Base-by-base conservation (phyloP, 2,329 filamentous ascomycete genomes). In the Trichoderma koningiopsis region DNA sequence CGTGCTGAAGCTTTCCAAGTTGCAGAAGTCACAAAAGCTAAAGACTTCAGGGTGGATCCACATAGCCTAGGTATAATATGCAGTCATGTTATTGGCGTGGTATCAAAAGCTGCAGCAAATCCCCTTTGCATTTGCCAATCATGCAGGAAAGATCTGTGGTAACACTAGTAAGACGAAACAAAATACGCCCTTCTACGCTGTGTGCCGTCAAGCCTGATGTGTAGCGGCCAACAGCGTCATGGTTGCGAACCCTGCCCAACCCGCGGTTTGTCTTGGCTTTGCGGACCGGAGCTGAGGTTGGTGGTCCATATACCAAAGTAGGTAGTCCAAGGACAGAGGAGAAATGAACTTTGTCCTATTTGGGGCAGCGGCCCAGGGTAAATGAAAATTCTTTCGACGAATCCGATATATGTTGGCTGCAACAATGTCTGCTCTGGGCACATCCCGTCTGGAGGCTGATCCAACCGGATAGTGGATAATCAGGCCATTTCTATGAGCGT, bases 361-460 rank as follows among this genome's bases (percentile, higher is more conserved):
- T 33, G 47, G 52, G 53, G 37, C 40, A 58, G 57, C 49, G 53
- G 27, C 35, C 63, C 13, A 58, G 63, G 63, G n/a, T 47, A 49
- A 67, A 59, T 47, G 63, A 67, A 59, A 47, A 58, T 58, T 49
- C 63, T 29, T 37, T 58, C 29, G 53, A 49, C 55, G 33, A 35
- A 67, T 59, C 22, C 63, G 49, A 59, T 55, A 59, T 59, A 59
- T 52, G 63, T 52, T 52, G 40, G 52, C 52, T 40, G 55, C 63
- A 57, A 22, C 29, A 67, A 67, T 52, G 55, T 40, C 63, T 56
- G 63, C 63, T 67, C 63, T 67, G 7, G 53, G 63, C 53, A 68
- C 57, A 60, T 60, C 37, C 43, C 14, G 53, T 53, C 47, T 53
- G 57, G 49, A 55, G 37, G 27, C 27, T 53, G 56, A 37, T 60